Base-by-base conservation (phyloP, 2,329 filamentous ascomycete species). In the Neonectria faginata region DNA sequence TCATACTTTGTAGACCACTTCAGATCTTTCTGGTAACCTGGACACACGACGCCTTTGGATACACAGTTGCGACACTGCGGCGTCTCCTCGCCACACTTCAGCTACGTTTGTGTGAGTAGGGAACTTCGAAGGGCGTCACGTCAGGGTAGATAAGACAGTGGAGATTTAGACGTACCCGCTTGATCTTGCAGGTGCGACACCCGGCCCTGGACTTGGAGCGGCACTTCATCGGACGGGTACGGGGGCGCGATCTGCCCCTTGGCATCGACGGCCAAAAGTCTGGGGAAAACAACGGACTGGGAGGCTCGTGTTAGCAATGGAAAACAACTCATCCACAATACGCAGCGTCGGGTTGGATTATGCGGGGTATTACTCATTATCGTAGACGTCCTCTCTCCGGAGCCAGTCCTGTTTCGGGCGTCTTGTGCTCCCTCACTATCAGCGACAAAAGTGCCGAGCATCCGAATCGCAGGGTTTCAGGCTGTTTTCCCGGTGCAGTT, bases 51-150 rank as follows among this genome's bases (percentile, higher is more conserved):
- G 2, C 73, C 73, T 27, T 69, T 67, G 9, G 66, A 56, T 5
- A 69, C 63, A 16, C 73, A 74, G 1, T 68, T 63, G 1, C 66
- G 65, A 7, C 73, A 74, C 11, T 45, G 60, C 1, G 73, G 73
- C 5, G 68, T 67, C 5, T 65, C 44, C 48, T 74, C 73, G 25
- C 74, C 73, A 27, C 73, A 74, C 73, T 74, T 74, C 9, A 72
- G 62, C 73, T 74, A 14, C 20, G 48, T 20, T 44, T 18, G 31
- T 56, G 29, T 16, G 31, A 29, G 18, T 20, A 22, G 2, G 22
- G 22, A 22, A 6, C 36, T 51, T 16, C 31, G 42, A 36, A 16
- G n/a, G 42, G 8, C 1, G 18, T 29, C 14, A 39, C 31, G 11
- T 10, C 11, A 41, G 12, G 8, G 20, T 29, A 18, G 25, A 60